Evolutionary conservation across 306 rosid species (phyloP).

Genomic region (Inga leiocalycina): DNA sequence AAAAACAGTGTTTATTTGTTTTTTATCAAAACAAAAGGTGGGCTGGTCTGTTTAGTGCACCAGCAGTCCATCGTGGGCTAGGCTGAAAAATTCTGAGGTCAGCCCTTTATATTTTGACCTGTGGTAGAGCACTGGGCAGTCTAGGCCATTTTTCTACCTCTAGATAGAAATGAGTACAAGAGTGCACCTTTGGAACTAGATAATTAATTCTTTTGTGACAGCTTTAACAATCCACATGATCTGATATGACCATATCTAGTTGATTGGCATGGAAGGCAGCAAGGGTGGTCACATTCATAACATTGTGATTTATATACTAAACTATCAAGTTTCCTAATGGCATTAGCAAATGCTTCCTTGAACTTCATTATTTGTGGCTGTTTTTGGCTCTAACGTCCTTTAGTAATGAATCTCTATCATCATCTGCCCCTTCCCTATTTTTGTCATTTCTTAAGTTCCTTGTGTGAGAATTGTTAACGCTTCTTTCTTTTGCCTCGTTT

Average conservation of each 20-base stretch:
- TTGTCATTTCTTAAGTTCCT: constrained; percentile 6
- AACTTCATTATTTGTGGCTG: constrained; percentile 13
- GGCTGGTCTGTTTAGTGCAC: not conserved
- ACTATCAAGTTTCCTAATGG: not conserved
- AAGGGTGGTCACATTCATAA: not conserved
- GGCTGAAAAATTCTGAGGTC: not conserved
- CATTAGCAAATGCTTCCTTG: not conserved
- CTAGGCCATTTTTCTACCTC: not conserved
- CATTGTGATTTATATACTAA: not conserved
- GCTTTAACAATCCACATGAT: not conserved
- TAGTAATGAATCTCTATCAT: not conserved
- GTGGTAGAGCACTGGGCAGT: not conserved
- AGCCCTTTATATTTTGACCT: not conserved
- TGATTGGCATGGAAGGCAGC: not conserved
- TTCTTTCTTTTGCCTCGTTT: not conserved
- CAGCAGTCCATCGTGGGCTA: not conserved
- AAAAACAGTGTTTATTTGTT: too few relatives aligned
- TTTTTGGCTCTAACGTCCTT: constrained; percentile 6
- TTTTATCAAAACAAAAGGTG: not conserved
- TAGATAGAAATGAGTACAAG: not conserved
- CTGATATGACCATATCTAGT: not conserved
- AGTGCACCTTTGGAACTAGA: not conserved
- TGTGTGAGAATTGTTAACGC: not conserved
- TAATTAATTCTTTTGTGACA: not conserved
- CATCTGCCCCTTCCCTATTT: not conserved